Evolutionary conservation across 345 rosid species (phyloP).

Genomic region (Citrus reticulata): DNA sequence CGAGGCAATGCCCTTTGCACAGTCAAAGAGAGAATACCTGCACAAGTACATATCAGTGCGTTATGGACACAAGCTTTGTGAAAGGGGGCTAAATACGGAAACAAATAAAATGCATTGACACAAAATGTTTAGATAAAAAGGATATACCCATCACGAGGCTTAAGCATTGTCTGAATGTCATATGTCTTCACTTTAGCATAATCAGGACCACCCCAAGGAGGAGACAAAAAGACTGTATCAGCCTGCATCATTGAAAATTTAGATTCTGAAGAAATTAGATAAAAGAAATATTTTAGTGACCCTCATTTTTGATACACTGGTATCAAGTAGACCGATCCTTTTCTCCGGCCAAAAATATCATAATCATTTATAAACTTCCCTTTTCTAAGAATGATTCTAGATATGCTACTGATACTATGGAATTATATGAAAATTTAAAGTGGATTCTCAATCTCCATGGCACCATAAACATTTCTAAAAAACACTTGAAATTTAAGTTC

Average conservation of each 20-base stretch:
- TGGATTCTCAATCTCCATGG: neutral
- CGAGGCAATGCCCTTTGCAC: slow-evolving; percentile 58
- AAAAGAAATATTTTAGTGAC: neutral
- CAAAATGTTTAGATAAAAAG: neutral
- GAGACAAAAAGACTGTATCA: slow-evolving; percentile 77
- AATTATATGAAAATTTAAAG: neutral
- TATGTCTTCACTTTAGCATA: slow-evolving; percentile 61
- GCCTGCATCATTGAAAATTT: slow-evolving; percentile 45
- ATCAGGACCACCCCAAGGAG: slow-evolving; percentile 98
- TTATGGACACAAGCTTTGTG: slow-evolving; percentile 1
- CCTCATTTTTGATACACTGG: neutral
- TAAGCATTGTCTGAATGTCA: slow-evolving; percentile 76
- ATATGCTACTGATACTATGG: neutral
- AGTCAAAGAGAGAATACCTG: slow-evolving; percentile 63
- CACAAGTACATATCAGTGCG: slow-evolving; percentile 21
- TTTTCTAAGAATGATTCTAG: neutral
- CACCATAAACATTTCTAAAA: neutral
- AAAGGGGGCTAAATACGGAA: neutral
- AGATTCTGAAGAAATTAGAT: neutral
- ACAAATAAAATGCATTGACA: neutral
- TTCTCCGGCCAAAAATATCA: neutral
- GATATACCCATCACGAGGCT: slow-evolving; percentile 82
- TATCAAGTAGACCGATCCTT: neutral
- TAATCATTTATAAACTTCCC: neutral
- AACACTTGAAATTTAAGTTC: neutral